Conservation (phyloP, 306 rosid genomes). For the Fagus crenata region DNA sequence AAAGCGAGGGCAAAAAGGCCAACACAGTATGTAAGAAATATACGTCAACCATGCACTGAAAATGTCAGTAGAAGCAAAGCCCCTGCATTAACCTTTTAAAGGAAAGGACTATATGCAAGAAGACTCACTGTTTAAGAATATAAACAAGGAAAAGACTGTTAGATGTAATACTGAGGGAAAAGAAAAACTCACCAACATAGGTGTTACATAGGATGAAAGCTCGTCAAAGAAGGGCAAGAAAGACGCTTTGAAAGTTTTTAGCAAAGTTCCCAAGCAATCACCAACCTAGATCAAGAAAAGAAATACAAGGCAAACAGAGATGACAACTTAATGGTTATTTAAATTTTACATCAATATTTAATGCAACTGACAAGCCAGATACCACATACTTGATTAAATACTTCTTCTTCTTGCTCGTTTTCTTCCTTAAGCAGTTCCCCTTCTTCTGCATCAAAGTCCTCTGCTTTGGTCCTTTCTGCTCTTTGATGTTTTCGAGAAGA, state of each 20-base stretch:
- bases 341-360: conserved; percentile 5
- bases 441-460: conserved; percentile 97
- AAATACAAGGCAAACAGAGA: conserved; percentile 6
- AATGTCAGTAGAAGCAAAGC: not conserved
- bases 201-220: conserved; percentile 78
- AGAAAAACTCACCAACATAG: conserved; percentile 83
- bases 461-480: conserved; percentile 84
- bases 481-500: conserved; percentile 88
- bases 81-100: not conserved
- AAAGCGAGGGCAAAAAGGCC: not conserved
- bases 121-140: not conserved
- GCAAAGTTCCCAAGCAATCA: conserved; percentile 92
- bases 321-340: not conserved
- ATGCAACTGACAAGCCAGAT: conserved; percentile 11
- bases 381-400: conserved; percentile 78
- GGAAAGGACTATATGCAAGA: conserved; percentile 10
- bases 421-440: conserved; percentile 85
- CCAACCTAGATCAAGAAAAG: conserved; percentile 63
- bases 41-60: not conserved
- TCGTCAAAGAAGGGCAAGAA: conserved; percentile 96
- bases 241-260: conserved; percentile 79
- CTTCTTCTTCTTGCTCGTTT: conserved; percentile 98
- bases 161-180: not conserved
- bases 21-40: not conserved
- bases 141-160: not conserved